Conservation (phyloP, 2,329 filamentous ascomycete species). For the Colletotrichum graminicola region DNA sequence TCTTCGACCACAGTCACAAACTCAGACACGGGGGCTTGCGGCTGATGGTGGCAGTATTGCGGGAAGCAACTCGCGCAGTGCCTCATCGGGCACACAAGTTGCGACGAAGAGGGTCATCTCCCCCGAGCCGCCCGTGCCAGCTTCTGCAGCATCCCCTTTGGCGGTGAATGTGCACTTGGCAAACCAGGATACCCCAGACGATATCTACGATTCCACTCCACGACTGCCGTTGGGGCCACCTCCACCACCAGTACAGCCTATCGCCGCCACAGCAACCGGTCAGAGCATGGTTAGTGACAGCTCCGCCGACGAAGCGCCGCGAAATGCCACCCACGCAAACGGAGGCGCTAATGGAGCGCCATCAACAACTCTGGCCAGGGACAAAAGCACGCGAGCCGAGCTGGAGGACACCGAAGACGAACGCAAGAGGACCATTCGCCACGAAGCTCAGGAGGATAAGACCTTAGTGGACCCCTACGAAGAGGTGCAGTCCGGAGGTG, state of each 20-base stretch:
- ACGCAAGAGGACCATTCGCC: constrained; percentile 58
- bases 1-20: neutral
- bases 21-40: neutral
- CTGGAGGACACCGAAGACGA: constrained; percentile 59
- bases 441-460: constrained; percentile 66
- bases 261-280: constrained; percentile 36
- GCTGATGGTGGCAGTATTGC: constrained; percentile 1
- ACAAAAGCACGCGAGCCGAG: constrained; percentile 49
- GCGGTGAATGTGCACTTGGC: constrained; percentile 42
- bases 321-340: constrained; percentile 41
- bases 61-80: neutral
- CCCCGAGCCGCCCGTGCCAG: constrained; percentile 13
- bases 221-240: constrained; percentile 40
- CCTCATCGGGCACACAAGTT: neutral
- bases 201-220: constrained; percentile 52
- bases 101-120: constrained; percentile 4
- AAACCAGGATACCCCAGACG: constrained; percentile 46
- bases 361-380: constrained; percentile 32
- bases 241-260: constrained; percentile 21
- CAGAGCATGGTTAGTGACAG: constrained; percentile 38
- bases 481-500: constrained; percentile 44
- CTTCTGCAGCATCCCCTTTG: constrained; percentile 16
- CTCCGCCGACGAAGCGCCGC: constrained; percentile 37
- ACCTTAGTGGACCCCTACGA: constrained; percentile 57
- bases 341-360: constrained; percentile 27